phyloP scores from a whole-genome alignment of 495 filamentous ascomycete species.

The Parathielavia appendiculata region DNA sequence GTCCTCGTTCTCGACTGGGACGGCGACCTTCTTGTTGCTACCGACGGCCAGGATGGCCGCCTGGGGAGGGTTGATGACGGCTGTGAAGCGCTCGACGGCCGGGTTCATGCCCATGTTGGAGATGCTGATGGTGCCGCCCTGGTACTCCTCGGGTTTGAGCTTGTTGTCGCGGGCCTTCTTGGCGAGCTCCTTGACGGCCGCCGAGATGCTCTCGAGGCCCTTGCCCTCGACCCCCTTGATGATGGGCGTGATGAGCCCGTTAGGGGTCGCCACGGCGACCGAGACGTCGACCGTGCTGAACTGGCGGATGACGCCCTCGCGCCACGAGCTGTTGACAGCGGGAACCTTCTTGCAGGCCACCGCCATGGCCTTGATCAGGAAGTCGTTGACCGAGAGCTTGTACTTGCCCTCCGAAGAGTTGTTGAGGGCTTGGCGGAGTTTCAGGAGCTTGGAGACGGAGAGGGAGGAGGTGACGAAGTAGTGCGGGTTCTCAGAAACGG shows the following conservation, averaged over 20 bases:
- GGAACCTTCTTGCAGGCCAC: conserved; percentile 89
- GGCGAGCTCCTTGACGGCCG: conserved; percentile 86
- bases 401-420: conserved; percentile 81
- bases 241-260: conserved; percentile 95
- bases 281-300: conserved; percentile 86
- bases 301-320: conserved; percentile 83
- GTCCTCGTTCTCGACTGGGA: conserved; percentile 79
- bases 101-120: conserved; percentile 99
- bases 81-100: conserved; percentile 96
- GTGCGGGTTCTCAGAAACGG: conserved; percentile 87
- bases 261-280: conserved; percentile 90
- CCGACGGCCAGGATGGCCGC: conserved; percentile 94
- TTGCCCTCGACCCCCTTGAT: conserved; percentile 79
- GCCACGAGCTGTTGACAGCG: conserved; percentile 92
- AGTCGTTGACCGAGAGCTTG: conserved; percentile 99
- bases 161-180: conserved; percentile 95
- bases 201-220: conserved; percentile 81
- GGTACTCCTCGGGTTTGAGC: conserved; percentile 99
- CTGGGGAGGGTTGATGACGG: conserved; percentile 98
- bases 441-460: conserved; percentile 89
- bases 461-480: conserved; percentile 89
- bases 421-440: conserved; percentile 93
- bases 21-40: conserved; percentile 87
- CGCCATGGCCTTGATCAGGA: conserved; percentile 93
- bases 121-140: conserved; percentile 98